Conservation (phyloP, 257 asterid species). For the Plantago ovata region DNA sequence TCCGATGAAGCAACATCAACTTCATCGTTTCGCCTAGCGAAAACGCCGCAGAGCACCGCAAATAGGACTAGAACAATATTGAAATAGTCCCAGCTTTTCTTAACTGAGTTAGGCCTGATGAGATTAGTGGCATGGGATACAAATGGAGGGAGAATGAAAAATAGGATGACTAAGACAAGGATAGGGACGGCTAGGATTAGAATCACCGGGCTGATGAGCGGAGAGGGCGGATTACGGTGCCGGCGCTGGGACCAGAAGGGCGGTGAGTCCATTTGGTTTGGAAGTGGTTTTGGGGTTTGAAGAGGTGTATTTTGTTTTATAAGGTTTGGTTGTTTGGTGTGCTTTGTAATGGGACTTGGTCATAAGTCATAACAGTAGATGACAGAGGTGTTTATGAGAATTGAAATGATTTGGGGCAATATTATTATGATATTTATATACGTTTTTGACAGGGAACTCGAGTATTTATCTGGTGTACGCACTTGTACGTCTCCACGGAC, state of each 20-base stretch:
- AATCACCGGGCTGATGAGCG: conserved; percentile 51
- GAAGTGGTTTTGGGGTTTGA: conserved; percentile 29
- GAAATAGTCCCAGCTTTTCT: conserved; percentile 70
- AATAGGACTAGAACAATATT: conserved; percentile 56
- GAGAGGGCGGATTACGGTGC: conserved; percentile 42
- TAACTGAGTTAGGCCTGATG: conserved; percentile 62
- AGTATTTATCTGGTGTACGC: conserved; percentile 4
- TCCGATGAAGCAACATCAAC: conserved; percentile 16
- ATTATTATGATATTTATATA: conserved; percentile 17
- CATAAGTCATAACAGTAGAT: conserved; percentile 24
- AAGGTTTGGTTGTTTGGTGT: not conserved
- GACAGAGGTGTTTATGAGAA: conserved; percentile 18
- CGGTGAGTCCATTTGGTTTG: conserved; percentile 56
- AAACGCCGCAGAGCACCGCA: conserved; percentile 79
- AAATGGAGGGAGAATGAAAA: conserved; percentile 55
- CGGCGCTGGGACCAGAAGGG: conserved; percentile 54
- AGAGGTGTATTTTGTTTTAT: conserved; percentile 14
- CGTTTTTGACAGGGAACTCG: too few species aligned
- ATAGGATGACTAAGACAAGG: conserved; percentile 34
- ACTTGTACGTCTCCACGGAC: conserved; percentile 1
- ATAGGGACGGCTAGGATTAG: conserved; percentile 52
- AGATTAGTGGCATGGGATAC: conserved; percentile 46
- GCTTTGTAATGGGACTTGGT: conserved; percentile 24
- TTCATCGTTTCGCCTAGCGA: conserved; percentile 62
- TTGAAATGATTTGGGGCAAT: conserved; percentile 9